Percentiles rank a stretch among this genome's conserved stretches.
Conservation (phyloP, 225 moss, liverwort and hornwort genomes). For the Antitrichia curtipendula region DNA sequence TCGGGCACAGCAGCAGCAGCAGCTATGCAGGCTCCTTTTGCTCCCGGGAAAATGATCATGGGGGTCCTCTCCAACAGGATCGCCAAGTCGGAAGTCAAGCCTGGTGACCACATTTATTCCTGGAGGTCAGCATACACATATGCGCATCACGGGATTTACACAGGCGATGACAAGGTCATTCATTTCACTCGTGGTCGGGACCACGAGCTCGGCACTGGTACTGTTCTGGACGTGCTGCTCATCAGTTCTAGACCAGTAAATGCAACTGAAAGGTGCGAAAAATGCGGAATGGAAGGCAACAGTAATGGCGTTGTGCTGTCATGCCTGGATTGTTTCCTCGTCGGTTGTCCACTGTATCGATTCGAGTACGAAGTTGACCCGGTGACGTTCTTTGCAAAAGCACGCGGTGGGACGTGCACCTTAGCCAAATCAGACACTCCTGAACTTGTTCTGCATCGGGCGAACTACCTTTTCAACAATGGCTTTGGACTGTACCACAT, state of each 20-base stretch:
- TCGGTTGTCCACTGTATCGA: constrained; percentile 66
- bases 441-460: constrained; percentile 69
- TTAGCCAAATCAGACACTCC: constrained; percentile 62
- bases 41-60: constrained; percentile 59
- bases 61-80: constrained; percentile 81
- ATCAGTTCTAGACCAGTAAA: constrained; percentile 67
- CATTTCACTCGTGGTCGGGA: constrained; percentile 95
- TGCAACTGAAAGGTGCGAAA: constrained; percentile 28
- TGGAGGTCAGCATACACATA: constrained; percentile 92
- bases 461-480: constrained; percentile 61
- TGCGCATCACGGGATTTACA: constrained; percentile 80
- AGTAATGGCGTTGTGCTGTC: constrained; percentile 76
- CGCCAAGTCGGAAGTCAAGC: constrained; percentile 22
- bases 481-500: constrained; percentile 82
- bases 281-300: constrained; percentile 63
- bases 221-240: constrained; percentile 54
- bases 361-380: constrained; percentile 73
- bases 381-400: constrained; percentile 71
- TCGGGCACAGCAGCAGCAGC: background rate
- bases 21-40: constrained; percentile 44
- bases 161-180: constrained; percentile 58
- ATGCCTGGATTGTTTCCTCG: constrained; percentile 74
- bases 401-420: constrained; percentile 91
- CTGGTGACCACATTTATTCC: constrained; percentile 90
- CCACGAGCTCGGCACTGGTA: constrained; percentile 83